Percentiles rank a stretch among this genome's conserved stretches.
These are phyloP conservation scores for Solanum stenotomum DNA, from an alignment of 257 asterid genomes.

Conservation along the genomic window DNA sequence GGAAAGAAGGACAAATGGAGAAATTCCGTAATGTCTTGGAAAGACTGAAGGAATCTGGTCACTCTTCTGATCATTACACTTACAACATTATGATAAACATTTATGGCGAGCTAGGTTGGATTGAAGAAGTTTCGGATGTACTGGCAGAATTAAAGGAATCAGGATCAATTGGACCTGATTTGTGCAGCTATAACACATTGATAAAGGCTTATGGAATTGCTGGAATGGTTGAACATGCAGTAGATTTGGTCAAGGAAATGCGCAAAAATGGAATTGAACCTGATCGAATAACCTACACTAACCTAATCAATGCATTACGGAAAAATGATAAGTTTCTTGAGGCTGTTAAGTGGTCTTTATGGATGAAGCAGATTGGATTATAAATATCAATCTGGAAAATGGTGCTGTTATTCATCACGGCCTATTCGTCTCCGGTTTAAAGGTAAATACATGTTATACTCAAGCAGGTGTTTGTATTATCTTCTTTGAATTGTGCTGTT, in stretches of 20 bases:
- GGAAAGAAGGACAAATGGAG: conserved; percentile 88
- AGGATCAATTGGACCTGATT: conserved; percentile 49
- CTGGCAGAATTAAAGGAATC: conserved; percentile 47
- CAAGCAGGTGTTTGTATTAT: too few species aligned
- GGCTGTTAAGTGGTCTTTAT: too few species aligned
- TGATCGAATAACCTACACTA: conserved; percentile 55
- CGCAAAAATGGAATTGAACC: conserved; percentile 65
- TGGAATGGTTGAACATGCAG: conserved; percentile 79
- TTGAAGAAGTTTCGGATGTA: conserved; percentile 55
- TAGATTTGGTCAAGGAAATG: conserved; percentile 75
- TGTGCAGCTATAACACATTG: conserved; percentile 86
- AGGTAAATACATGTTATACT: too few species aligned
- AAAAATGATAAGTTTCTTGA: conserved; percentile 1
- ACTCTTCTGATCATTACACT: conserved; percentile 54
- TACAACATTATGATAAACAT: conserved; percentile 73
- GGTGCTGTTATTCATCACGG: too few species aligned
- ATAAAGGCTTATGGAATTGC: too few species aligned
- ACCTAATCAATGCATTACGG: conserved; percentile 51
- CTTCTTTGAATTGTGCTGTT: too few species aligned
- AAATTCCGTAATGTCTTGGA: conserved; percentile 58
- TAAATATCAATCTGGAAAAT: too few species aligned
- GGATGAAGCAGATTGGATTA: too few species aligned
- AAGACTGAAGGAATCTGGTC: conserved; percentile 47
- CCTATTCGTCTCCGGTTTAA: too few species aligned
- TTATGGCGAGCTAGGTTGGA: conserved; percentile 68